phyloP scores from a whole-genome alignment of 2,329 filamentous ascomycete species.

The Zasmidium angulare region DNA sequence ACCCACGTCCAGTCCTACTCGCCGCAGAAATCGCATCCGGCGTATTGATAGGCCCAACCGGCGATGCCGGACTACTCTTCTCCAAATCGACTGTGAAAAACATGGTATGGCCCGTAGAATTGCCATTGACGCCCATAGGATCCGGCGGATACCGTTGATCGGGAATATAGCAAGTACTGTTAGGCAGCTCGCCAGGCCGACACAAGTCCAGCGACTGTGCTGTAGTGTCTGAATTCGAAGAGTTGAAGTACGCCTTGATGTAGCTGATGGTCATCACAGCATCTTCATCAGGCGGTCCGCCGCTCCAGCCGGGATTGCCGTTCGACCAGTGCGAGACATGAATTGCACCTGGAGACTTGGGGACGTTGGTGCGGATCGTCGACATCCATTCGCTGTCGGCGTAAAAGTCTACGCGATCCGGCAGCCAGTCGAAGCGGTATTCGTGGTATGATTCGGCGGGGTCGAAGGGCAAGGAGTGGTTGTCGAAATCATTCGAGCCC shows the following conservation, averaged over 20 bases:
- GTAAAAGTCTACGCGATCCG: constrained; percentile 65
- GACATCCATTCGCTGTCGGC: constrained; percentile 64
- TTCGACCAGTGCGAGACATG: constrained; percentile 78
- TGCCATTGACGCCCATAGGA: no score
- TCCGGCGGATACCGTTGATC: constrained; percentile 9
- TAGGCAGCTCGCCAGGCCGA: neutral
- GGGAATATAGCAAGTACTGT: constrained; percentile 19
- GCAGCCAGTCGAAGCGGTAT: constrained; percentile 75
- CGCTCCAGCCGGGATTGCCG: constrained; percentile 69
- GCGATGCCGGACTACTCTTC: no score
- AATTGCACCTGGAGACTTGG: constrained; percentile 62
- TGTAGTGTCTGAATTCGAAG: constrained; percentile 31
- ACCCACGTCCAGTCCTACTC: no score
- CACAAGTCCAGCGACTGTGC: neutral
- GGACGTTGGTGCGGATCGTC: constrained; percentile 46
- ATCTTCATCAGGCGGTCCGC: constrained; percentile 64
- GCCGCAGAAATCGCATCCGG: no score
- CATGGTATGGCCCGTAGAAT: no score
- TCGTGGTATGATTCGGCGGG: constrained; percentile 69
- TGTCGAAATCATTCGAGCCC: constrained; percentile 58
- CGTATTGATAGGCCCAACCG: no score
- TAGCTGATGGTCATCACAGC: constrained; percentile 66
- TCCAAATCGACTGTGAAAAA: no score
- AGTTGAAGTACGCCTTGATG: constrained; percentile 79
- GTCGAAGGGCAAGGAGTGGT: constrained; percentile 63